These are phyloP conservation scores for Rhodomyrtus tomentosa DNA, from an alignment of 345 rosid species.

Conservation along the genomic window DNA sequence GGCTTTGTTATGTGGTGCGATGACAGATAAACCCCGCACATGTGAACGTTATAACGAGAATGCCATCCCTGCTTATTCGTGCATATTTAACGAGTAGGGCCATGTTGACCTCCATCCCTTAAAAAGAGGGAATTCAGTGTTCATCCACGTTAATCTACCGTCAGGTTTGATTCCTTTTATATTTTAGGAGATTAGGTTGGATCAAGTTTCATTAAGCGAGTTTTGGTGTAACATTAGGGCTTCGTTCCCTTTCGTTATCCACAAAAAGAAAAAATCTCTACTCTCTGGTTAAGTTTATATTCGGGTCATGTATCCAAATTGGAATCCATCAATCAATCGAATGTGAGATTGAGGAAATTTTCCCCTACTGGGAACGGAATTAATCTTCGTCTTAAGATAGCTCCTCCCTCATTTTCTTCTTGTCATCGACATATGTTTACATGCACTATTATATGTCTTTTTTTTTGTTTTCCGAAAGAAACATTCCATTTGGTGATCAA, in stretches of 20 bases:
- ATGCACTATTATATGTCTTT: fast-evolving
- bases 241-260: no score
- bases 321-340: not conserved
- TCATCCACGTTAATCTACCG: not conserved
- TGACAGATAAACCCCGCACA: not conserved
- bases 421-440: fast-evolving
- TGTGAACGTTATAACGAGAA: not conserved
- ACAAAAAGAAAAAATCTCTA: no score
- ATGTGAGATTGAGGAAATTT: not conserved
- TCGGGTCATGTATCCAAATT: not conserved
- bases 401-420: fast-evolving
- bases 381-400: not conserved
- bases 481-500: no score
- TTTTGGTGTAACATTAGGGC: no score
- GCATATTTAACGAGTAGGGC: no score
- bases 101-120: no score
- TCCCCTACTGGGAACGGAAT: not conserved
- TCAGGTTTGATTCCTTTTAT: no score
- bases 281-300: not conserved
- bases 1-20: not conserved
- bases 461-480: no score
- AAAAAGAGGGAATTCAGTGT: no score
- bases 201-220: no score
- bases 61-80: not conserved
- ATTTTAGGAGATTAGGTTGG: no score